Percentiles rank a stretch among this genome's conserved stretches.
These are phyloP conservation scores for Alliaria petiolata DNA, from an alignment of 345 rosid genomes.

Conservation along the genomic window DNA sequence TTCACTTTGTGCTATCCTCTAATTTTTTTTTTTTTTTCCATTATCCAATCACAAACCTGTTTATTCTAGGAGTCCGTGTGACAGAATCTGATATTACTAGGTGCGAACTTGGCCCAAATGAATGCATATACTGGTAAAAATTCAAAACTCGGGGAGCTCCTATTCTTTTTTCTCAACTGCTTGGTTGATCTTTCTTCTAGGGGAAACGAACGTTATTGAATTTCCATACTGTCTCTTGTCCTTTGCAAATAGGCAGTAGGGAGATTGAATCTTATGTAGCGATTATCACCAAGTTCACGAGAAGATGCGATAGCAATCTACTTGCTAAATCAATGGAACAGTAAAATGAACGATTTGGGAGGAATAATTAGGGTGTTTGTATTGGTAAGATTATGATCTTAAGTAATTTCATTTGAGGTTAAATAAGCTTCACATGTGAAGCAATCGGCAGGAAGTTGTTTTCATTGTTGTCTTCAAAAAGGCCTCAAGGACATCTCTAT, in stretches of 20 bases:
- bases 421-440: neutral
- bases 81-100: slow-evolving; percentile 11
- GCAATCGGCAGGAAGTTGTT: neutral
- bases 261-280: neutral
- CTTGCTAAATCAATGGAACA: neutral
- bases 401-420: neutral
- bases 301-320: neutral
- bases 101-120: slow-evolving; percentile 20
- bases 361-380: neutral
- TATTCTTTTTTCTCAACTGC: neutral
- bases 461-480: neutral
- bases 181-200: neutral
- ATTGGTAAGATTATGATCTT: slow-evolving; percentile 4
- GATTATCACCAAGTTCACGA: neutral
- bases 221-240: neutral
- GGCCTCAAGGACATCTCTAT: too few relatives aligned
- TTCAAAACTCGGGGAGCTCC: neutral
- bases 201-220: neutral
- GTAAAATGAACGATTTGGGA: neutral
- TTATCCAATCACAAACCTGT: neutral
- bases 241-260: slow-evolving; percentile 2
- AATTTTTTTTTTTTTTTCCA: neutral
- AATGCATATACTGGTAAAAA: slow-evolving; percentile 27
- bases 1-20: neutral
- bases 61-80: slow-evolving; percentile 15